Conservation (phyloP, 2,329 filamentous ascomycete species). For the Stagonosporopsis vannaccii region DNA sequence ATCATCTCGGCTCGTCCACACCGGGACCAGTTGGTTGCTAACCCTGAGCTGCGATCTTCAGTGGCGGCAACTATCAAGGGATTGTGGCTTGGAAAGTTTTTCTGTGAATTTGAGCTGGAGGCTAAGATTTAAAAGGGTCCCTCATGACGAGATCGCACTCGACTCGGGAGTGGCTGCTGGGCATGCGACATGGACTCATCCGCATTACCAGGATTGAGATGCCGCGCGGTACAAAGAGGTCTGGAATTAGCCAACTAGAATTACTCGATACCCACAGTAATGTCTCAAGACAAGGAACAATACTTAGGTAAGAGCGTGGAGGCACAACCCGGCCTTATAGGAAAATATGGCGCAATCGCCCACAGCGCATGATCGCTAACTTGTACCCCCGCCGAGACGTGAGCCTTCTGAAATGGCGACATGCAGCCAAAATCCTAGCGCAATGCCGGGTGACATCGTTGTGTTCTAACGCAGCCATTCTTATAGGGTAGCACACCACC, state of each 20-base stretch:
- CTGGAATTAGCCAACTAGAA: background rate
- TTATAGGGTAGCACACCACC: conserved; percentile 41
- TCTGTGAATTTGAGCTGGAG: background rate
- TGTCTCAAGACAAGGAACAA: conserved; percentile 2
- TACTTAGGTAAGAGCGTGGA: conserved; percentile 36
- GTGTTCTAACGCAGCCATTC: conserved; percentile 23
- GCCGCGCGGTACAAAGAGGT: background rate
- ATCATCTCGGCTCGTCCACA: background rate
- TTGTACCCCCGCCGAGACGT: conserved; percentile 16
- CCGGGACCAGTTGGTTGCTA: background rate
- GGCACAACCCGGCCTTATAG: conserved; percentile 14
- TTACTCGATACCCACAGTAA: conserved; percentile 6
- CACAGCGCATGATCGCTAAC: conserved; percentile 23
- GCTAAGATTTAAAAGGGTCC: background rate
- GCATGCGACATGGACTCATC: background rate
- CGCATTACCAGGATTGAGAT: background rate
- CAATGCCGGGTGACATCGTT: conserved; percentile 26
- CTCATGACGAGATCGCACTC: conserved; percentile 7
- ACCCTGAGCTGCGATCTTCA: conserved; percentile 2
- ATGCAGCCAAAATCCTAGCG: conserved; percentile 25
- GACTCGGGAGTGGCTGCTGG: background rate
- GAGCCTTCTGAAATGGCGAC: conserved; percentile 29
- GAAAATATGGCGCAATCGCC: conserved; percentile 34
- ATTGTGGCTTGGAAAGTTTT: conserved; percentile 4
- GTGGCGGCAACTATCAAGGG: background rate